phyloP scores from a whole-genome alignment of 352 stramenopile genomes.

The Thalassiosira livingstoniorum region DNA sequence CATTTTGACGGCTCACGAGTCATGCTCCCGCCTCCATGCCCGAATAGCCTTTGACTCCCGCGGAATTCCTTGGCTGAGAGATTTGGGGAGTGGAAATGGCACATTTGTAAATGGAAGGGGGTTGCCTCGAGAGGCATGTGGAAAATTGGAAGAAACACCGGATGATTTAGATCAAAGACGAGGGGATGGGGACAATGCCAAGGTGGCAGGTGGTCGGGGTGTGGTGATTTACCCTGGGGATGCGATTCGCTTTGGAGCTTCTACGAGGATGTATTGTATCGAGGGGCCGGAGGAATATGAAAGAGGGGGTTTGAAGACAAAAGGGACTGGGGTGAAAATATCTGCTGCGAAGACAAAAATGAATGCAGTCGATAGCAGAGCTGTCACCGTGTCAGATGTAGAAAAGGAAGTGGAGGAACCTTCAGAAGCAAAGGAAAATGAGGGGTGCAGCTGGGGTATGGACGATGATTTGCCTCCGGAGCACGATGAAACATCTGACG shows the following conservation, averaged over 20 bases:
- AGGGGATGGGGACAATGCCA: neutral
- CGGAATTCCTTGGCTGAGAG: constrained; percentile 67
- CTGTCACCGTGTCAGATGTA: neutral
- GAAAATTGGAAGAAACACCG: constrained; percentile 49
- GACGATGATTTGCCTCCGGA: constrained; percentile 12
- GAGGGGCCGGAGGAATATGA: constrained; percentile 74
- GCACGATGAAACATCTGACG: constrained; percentile 18
- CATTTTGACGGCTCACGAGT: constrained; percentile 72
- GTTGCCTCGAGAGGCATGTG: constrained; percentile 62
- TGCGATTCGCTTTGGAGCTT: constrained; percentile 76
- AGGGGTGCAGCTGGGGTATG: constrained; percentile 56
- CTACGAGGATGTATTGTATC: constrained; percentile 72
- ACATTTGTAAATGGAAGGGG: constrained; percentile 69
- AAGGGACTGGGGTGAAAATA: constrained; percentile 21
- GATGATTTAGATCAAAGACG: neutral
- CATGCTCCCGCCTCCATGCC: constrained; percentile 72
- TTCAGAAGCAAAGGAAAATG: neutral
- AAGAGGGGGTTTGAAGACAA: constrained; percentile 40
- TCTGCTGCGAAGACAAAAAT: neutral
- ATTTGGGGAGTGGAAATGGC: constrained; percentile 73
- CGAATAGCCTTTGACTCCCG: constrained; percentile 74
- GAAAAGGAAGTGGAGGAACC: neutral
- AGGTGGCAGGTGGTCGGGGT: constrained; percentile 55
- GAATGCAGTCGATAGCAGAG: no score
- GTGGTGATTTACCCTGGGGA: constrained; percentile 75